phyloP scores from a whole-genome alignment of 2,329 filamentous ascomycete genomes.

The Sodiomyces alkalinus region DNA sequence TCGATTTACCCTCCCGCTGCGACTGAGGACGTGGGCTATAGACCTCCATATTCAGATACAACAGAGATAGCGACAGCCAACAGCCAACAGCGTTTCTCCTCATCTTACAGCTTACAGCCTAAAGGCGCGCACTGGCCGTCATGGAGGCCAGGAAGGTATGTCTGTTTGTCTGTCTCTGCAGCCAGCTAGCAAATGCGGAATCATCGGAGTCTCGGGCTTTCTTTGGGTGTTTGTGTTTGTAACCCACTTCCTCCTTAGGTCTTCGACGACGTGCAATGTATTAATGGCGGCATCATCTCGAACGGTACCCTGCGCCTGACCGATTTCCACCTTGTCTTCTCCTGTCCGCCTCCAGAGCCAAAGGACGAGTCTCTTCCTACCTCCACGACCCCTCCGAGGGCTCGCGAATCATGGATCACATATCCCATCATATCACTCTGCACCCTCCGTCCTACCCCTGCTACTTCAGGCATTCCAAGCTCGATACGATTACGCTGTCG shows the following conservation, averaged over 20 bases:
- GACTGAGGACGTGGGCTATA: too few species aligned
- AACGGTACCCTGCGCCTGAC: conserved; percentile 44
- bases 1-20: too few species aligned
- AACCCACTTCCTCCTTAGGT: too few species aligned
- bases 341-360: conserved; percentile 22
- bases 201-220: too few species aligned
- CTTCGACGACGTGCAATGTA: conserved; percentile 43
- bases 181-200: too few species aligned
- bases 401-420: conserved; percentile 75
- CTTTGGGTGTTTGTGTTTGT: too few species aligned
- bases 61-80: too few species aligned
- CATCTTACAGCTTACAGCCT: too few species aligned
- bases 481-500: conserved; percentile 79
- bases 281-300: conserved; percentile 41
- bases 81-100: too few species aligned
- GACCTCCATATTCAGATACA: too few species aligned
- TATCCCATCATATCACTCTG: conserved; percentile 84
- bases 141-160: conserved; percentile 30
- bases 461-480: conserved; percentile 53
- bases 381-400: conserved; percentile 14
- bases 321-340: conserved; percentile 45
- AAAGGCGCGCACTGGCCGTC: too few species aligned
- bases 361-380: conserved; percentile 9
- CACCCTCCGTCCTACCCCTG: conserved; percentile 58
- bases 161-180: too few species aligned